A percentile compares a stretch with the other conserved stretches of the same genome.
These are phyloP conservation scores for Thozetella sp. DNA, from an alignment of 495 filamentous ascomycete species.

Conservation along the genomic window DNA sequence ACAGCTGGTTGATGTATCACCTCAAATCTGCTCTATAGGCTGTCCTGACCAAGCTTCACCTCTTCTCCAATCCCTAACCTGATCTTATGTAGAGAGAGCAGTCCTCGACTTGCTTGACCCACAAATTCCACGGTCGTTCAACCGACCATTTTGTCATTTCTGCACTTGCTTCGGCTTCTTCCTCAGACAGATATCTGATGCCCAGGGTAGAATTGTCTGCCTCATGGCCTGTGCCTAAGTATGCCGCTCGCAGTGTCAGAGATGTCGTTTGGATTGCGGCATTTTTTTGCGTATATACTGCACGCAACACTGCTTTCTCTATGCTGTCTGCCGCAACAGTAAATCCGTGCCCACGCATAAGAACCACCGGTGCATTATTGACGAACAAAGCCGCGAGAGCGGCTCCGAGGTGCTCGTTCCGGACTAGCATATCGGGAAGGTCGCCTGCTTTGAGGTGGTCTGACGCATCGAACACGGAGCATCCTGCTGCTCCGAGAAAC, in stretches of 20 bases:
- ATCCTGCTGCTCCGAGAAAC: slow-evolving; percentile 29
- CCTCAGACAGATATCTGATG: slow-evolving; percentile 20
- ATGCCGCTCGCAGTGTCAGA: slow-evolving; percentile 14
- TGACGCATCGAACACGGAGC: slow-evolving; percentile 36
- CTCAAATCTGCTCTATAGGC: no score
- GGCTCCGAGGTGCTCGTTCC: slow-evolving; percentile 26
- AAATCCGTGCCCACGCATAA: slow-evolving; percentile 54
- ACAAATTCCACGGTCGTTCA: no score
- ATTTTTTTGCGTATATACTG: slow-evolving; percentile 48
- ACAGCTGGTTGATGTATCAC: no score
- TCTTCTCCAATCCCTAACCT: no score
- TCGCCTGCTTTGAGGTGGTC: slow-evolving; percentile 21
- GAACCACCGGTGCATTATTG: slow-evolving; percentile 31
- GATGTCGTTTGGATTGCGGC: slow-evolving; percentile 39
- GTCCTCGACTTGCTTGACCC: no score
- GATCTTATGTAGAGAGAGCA: slow-evolving; percentile 6
- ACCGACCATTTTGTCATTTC: no score
- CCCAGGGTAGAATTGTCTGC: no score
- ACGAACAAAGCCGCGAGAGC: slow-evolving; percentile 23
- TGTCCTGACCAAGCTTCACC: no score
- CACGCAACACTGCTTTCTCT: slow-evolving; percentile 37
- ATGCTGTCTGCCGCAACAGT: slow-evolving; percentile 35
- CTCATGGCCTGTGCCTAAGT: slow-evolving; percentile 2
- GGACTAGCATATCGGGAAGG: slow-evolving; percentile 41
- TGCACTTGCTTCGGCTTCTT: no score